Percentiles rank a stretch among this genome's conserved stretches.
Conservation (phyloP, 306 rosid species). For the Castanopsis chinensis region DNA sequence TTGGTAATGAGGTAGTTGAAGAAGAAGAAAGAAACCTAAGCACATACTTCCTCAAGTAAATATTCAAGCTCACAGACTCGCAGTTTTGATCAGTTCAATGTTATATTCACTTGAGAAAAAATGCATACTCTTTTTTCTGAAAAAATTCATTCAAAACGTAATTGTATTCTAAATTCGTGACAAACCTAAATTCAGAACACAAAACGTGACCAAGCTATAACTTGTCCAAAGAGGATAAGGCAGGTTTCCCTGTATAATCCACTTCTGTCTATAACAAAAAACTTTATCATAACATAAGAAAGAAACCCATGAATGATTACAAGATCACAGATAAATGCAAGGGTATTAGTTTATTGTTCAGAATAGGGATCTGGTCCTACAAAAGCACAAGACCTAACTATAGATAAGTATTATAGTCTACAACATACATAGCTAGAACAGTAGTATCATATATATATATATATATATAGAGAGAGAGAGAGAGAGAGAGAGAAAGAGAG, state of each 20-base stretch:
- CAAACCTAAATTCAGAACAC: background rate
- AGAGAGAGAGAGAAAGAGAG: too few relatives aligned
- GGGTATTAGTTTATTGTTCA: background rate
- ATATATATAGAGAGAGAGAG: too few relatives aligned
- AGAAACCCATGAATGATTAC: background rate
- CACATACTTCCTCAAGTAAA: background rate
- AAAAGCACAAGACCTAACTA: background rate
- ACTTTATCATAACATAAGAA: too few relatives aligned
- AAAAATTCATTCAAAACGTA: background rate
- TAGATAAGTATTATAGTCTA: background rate
- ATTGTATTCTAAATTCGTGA: background rate
- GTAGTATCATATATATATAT: too few relatives aligned
- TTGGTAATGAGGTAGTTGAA: background rate
- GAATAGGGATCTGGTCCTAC: background rate
- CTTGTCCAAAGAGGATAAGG: background rate
- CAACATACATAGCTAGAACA: background rate
- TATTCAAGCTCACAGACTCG: background rate
- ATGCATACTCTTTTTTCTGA: background rate
- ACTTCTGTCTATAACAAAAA: background rate
- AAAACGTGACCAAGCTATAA: background rate
- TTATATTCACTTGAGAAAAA: background rate
- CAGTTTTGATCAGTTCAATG: background rate
- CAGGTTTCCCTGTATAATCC: background rate
- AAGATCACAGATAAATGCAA: background rate
- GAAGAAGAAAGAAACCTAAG: background rate